phyloP scores from a whole-genome alignment of 345 rosid genomes.

The Kandelia obovata region DNA sequence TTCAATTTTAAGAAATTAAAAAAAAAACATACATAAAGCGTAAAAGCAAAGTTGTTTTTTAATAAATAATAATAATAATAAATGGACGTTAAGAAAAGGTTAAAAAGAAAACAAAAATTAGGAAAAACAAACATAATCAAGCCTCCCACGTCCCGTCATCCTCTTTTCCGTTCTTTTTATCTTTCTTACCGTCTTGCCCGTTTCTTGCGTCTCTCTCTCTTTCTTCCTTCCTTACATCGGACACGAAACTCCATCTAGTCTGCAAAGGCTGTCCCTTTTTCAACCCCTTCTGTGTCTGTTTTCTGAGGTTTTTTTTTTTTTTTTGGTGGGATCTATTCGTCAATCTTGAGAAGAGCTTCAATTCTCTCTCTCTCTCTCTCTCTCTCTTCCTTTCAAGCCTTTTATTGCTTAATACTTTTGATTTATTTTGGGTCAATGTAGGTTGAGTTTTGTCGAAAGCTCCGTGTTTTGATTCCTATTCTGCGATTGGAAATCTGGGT shows the following conservation, averaged over 20 bases:
- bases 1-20: not conserved
- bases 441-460: constrained; percentile 6
- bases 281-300: not conserved
- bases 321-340: not conserved
- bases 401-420: not conserved
- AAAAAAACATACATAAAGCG: not conserved
- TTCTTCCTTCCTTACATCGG: not conserved
- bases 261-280: not conserved
- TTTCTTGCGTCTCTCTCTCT: not conserved
- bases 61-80: too few species aligned
- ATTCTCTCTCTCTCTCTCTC: not conserved
- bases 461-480: constrained; percentile 25
- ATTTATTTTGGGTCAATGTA: constrained; percentile 31
- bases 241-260: not conserved
- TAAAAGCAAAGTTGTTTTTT: too few species aligned
- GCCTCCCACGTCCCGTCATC: not conserved
- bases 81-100: too few species aligned
- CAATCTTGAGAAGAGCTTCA: not conserved
- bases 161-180: not conserved
- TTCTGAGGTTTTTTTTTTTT: not conserved
- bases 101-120: too few species aligned
- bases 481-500: constrained; percentile 3
- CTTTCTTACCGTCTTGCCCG: not conserved
- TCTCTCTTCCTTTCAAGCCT: not conserved
- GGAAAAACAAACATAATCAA: not conserved